Conservation (phyloP, 2,329 filamentous ascomycete genomes). For the Fusarium hainanense region DNA sequence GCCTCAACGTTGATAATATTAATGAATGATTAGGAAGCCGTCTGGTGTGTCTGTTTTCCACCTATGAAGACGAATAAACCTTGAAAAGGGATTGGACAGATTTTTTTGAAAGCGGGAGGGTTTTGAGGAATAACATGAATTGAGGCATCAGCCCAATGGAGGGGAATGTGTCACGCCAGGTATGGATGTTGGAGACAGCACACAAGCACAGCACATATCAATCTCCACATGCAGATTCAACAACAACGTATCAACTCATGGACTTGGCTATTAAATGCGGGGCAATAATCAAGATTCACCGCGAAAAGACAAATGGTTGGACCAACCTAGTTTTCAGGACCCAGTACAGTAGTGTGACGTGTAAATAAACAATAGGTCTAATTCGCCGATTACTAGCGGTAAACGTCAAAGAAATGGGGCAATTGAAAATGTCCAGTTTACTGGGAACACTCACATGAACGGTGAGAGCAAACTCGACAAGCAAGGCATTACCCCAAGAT, state of each 20-base stretch:
- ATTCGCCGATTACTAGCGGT: not conserved
- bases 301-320: not conserved
- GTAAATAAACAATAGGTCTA: not conserved
- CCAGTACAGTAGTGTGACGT: not conserved
- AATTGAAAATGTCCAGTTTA: not conserved
- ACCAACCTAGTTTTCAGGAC: not conserved
- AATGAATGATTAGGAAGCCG: not conserved
- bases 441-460: not conserved
- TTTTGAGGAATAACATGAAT: not conserved
- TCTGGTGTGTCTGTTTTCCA: constrained; percentile 1
- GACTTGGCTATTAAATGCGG: not conserved
- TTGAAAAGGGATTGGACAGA: not conserved
- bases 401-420: not conserved
- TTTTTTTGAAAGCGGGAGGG: not conserved
- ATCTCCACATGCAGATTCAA: not conserved
- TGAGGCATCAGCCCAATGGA: not conserved
- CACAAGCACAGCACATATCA: not conserved
- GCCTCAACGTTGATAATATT: not conserved
- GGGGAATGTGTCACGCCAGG: not conserved
- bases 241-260: not conserved
- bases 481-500: not conserved
- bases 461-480: not conserved
- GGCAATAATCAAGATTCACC: not conserved
- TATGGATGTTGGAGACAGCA: not conserved
- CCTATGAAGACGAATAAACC: not conserved